Evolutionary conservation across 2,329 filamentous ascomycete genomes (phyloP), one percentile per base, ranked within the genome.

Genomic region (Hypomyces rosellus): DNA sequence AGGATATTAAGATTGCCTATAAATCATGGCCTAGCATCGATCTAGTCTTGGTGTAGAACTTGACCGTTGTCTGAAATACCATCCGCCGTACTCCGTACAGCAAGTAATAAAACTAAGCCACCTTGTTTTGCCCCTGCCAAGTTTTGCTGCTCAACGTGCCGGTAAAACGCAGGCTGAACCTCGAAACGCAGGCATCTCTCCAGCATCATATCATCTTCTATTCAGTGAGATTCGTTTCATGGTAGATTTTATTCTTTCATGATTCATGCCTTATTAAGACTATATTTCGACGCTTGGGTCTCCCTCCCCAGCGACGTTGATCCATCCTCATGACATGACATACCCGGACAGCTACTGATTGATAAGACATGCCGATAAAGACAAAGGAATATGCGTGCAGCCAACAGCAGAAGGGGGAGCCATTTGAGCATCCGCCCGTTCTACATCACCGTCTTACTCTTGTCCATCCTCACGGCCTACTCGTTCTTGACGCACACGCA

Each of bases 371-470:
- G 48, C 41, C 51, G 43, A 50, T 47, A 42, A 37, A 43, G 20
- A 38, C 49, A 51, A 46, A 20, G 20, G 8, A 46, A 45, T 34
- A 51, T 51, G 52, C 45, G 41, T 45, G 45, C 49, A 36, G 48
- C 36, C 15, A 51, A 45, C 36, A 40, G 48, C 36, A 53, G 48
- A 51, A 45, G 66, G 57, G 68, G 68, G 54, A 59, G 63, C 53
- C 67, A 67, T 49, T 63, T 72, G 60, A 70, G 68, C 62, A 65
- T 69, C 45, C 71, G 76, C 51, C 77, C 77, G 6, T 76, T 80
- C 51, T 74, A 74, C 55, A 63, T 69, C 5, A 75, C 74, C 11
- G 60, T 75, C 33, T 61, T 76, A 34, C 58, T 80, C 50, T 59
- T 81, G 45, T 69, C 69, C 33, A 47, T 77, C 6, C 63, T 80